Conservation (phyloP, 140 eudicot species). For the Stevia rebaudiana region DNA sequence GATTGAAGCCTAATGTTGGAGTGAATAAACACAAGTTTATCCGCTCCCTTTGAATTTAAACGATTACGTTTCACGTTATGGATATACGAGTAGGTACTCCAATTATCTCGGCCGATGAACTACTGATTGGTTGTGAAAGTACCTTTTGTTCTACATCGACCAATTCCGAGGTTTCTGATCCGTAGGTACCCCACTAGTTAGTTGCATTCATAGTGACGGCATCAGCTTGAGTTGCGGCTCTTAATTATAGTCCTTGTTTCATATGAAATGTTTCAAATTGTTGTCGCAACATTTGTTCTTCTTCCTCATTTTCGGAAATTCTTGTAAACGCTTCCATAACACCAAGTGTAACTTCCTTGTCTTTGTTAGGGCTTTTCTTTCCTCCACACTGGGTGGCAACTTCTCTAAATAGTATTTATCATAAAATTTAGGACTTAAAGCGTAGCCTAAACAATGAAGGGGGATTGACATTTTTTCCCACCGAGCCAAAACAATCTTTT, state of each 20-base stretch:
- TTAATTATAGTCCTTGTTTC: background rate
- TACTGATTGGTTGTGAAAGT: no score
- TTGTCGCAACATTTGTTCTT: background rate
- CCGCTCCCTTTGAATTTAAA: no score
- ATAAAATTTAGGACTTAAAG: no score
- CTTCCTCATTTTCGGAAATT: background rate
- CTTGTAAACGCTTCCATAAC: background rate
- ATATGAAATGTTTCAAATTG: conserved; percentile 11
- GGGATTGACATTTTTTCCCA: no score
- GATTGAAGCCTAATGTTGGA: no score
- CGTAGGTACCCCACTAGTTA: conserved; percentile 9
- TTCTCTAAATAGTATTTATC: background rate
- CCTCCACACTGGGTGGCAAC: conserved; percentile 2
- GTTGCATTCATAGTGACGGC: conserved; percentile 10
- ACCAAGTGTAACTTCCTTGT: background rate
- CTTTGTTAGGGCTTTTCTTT: conserved; percentile 7
- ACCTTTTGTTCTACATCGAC: no score
- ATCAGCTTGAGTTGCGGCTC: background rate
- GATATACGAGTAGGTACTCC: no score
- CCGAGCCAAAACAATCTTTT: no score
- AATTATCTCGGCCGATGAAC: no score
- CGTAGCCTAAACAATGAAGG: no score
- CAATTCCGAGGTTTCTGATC: background rate
- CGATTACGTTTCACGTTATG: no score
- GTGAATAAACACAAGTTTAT: no score